Percentiles rank a stretch among this genome's conserved stretches.
phyloP scores from a whole-genome alignment of 1,284 basidiomycete species.

The Filobasidium uniguttulatum region DNA sequence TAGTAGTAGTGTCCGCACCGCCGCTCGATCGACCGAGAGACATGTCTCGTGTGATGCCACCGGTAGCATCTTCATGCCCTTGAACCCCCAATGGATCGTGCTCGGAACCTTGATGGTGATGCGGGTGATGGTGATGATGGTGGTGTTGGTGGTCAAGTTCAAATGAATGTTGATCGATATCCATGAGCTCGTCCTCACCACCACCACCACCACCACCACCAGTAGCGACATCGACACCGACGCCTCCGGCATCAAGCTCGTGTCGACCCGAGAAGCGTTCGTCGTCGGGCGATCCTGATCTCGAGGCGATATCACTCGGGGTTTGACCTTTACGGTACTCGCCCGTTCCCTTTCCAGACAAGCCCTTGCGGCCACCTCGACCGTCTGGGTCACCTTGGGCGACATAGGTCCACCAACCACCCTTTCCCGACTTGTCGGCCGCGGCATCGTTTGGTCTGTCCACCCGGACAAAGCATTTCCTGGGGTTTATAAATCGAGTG shows the following conservation, averaged over 20 bases:
- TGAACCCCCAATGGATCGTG: too few relatives aligned
- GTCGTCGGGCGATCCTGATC: constrained; percentile 6
- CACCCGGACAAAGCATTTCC: constrained; percentile 37
- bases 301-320: constrained; percentile 13
- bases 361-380: constrained; percentile 30
- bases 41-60: too few relatives aligned
- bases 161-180: not conserved
- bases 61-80: too few relatives aligned
- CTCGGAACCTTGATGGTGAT: not conserved
- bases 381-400: constrained; percentile 35
- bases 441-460: constrained; percentile 30
- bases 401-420: constrained; percentile 37
- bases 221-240: not conserved
- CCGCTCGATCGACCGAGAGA: too few relatives aligned
- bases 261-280: not conserved
- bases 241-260: too few relatives aligned
- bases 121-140: not conserved
- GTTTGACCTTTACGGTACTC: constrained; percentile 16
- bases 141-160: not conserved
- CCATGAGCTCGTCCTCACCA: not conserved
- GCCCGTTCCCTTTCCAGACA: constrained; percentile 14
- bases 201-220: not conserved
- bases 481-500: constrained; percentile 9
- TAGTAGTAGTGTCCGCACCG: too few relatives aligned
- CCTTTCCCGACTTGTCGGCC: constrained; percentile 32